Evolutionary conservation across 2,329 filamentous ascomycete genomes (phyloP).

Genomic region (Rhexocercosporidium sp.): DNA sequence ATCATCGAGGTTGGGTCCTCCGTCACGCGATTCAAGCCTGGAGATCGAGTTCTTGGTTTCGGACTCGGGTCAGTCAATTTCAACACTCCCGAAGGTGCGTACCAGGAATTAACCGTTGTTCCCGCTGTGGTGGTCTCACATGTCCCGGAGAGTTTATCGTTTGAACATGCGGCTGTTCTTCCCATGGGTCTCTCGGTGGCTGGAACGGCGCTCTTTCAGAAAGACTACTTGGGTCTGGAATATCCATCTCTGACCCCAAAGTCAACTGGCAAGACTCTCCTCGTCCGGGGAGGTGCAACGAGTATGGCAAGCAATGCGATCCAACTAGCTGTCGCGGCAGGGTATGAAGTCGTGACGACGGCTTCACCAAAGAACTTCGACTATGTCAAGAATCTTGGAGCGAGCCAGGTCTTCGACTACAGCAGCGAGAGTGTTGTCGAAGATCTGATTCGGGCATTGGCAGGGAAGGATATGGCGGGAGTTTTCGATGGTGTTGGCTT

Average conservation of each 20-base stretch:
- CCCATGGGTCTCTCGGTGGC: constrained; percentile 42
- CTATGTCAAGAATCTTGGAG: constrained; percentile 47
- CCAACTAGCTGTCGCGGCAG: constrained; percentile 49
- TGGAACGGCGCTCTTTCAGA: constrained; percentile 29
- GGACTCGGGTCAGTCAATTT: constrained; percentile 41
- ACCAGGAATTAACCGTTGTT: constrained; percentile 40
- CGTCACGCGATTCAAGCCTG: constrained; percentile 50
- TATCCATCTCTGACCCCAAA: constrained; percentile 33
- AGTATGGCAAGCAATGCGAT: constrained; percentile 44
- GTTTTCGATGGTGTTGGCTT: constrained; percentile 22
- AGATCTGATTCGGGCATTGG: constrained; percentile 25
- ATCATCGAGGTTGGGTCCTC: constrained; percentile 55
- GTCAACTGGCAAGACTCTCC: constrained; percentile 42
- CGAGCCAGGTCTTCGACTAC: constrained; percentile 50
- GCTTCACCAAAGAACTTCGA: constrained; percentile 43
- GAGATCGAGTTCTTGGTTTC: constrained; percentile 54
- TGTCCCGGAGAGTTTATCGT: constrained; percentile 39
- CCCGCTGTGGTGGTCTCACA: constrained; percentile 24
- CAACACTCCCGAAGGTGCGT: constrained; percentile 29
- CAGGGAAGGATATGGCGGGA: constrained; percentile 41
- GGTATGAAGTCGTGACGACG: constrained; percentile 49
- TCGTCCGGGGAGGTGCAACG: constrained; percentile 42
- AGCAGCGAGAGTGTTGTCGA: constrained; percentile 14
- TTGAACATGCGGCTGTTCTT: constrained; percentile 39
- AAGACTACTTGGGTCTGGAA: constrained; percentile 30